These are phyloP conservation scores for Aspergillus awamori DNA, from an alignment of 2,329 filamentous ascomycete genomes.

Conservation along the genomic window DNA sequence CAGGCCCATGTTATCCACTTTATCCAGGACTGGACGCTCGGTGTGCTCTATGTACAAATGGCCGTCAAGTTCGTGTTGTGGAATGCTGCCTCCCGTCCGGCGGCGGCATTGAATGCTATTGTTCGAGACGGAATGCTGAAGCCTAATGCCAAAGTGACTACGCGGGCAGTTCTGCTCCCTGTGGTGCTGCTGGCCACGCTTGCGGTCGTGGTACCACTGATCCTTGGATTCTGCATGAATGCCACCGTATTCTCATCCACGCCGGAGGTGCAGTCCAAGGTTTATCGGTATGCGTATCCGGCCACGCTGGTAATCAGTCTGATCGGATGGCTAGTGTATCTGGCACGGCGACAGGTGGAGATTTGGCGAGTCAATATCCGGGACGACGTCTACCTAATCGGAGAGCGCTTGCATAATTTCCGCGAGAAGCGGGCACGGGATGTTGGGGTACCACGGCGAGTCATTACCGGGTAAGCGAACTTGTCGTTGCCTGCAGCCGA, in stretches of 20 bases:
- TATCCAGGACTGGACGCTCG: constrained; percentile 91
- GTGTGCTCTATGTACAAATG: constrained; percentile 86
- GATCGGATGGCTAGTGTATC: constrained; percentile 46
- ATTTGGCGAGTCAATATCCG: constrained; percentile 80
- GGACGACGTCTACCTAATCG: constrained; percentile 95
- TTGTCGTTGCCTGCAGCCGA: not conserved
- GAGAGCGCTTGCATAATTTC: constrained; percentile 93
- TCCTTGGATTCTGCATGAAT: constrained; percentile 58
- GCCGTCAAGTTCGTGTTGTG: constrained; percentile 69
- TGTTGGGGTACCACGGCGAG: constrained; percentile 41
- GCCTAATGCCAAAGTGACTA: constrained; percentile 78
- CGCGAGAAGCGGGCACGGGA: constrained; percentile 59
- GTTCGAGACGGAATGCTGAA: constrained; percentile 74
- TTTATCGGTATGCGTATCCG: constrained; percentile 76
- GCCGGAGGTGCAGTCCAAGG: constrained; percentile 39
- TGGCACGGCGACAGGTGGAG: constrained; percentile 60
- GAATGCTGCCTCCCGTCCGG: constrained; percentile 70
- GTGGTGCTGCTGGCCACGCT: constrained; percentile 62
- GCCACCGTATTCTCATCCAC: constrained; percentile 40
- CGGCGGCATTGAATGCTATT: constrained; percentile 73
- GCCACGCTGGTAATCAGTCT: constrained; percentile 58
- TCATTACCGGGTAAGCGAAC: constrained; percentile 37
- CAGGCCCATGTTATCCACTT: constrained; percentile 65
- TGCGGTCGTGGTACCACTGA: constrained; percentile 67
- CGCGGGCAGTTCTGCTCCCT: constrained; percentile 83